Evolutionary conservation across 495 filamentous ascomycete species (phyloP).

Genomic region (Podospora pseudopauciseta): DNA sequence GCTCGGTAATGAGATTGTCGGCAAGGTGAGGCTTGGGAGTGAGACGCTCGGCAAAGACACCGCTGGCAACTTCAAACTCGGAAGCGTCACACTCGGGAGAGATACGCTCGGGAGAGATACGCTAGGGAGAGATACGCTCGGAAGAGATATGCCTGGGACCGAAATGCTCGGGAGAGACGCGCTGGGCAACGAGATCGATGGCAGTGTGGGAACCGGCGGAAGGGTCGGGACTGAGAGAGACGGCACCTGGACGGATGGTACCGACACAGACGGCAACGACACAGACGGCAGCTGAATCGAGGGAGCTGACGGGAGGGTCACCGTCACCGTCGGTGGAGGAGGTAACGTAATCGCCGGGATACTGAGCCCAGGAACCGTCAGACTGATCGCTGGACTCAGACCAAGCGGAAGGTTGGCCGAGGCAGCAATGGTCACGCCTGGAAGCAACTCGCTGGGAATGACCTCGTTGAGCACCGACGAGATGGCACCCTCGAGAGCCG

Average conservation of each 20-base stretch:
- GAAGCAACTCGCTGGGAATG: not conserved
- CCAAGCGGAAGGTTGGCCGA: not conserved
- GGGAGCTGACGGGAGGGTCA: conserved; percentile 3
- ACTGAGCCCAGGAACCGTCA: not conserved
- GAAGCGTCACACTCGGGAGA: not conserved
- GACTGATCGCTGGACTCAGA: not conserved
- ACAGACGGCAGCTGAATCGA: not conserved
- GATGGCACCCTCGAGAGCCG: not conserved
- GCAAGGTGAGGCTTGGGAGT: not conserved
- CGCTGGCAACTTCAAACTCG: not conserved
- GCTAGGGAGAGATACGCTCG: not conserved
- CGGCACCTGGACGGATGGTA: not conserved
- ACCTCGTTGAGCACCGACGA: not conserved
- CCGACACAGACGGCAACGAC: not conserved
- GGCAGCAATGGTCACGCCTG: not conserved
- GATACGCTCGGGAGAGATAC: not conserved
- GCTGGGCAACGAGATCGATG: not conserved
- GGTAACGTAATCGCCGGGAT: not conserved
- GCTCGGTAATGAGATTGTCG: not conserved
- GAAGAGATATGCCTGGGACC: not conserved
- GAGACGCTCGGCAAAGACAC: not conserved
- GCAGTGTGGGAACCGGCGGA: not conserved
- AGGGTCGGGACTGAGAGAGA: not conserved
- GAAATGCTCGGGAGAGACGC: not conserved
- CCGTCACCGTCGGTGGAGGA: not conserved